Evolutionary conservation across 768 basidiomycete species (phyloP).

Genomic region (Mrakia gelida): DNA sequence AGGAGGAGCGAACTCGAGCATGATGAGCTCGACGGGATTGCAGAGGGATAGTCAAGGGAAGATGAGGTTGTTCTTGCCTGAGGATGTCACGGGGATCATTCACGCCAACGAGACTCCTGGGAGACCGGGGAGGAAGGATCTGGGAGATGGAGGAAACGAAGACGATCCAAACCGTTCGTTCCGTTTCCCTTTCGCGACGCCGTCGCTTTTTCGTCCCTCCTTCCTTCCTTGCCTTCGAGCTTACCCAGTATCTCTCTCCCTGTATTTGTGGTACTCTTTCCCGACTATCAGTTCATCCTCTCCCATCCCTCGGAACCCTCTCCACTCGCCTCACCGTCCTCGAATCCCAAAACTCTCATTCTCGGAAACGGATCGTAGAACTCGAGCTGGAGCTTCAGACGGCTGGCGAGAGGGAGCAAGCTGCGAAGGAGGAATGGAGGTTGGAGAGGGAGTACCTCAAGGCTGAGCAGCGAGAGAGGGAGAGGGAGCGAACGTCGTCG

Average conservation of each 20-base stretch:
- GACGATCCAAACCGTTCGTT: constrained; percentile 22
- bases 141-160: constrained; percentile 3
- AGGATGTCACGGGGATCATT: constrained; percentile 76
- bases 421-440: constrained; percentile 56
- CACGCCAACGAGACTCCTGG: constrained; percentile 72
- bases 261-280: neutral
- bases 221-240: neutral
- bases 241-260: constrained; percentile 14
- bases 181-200: too few species aligned
- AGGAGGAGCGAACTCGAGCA: constrained; percentile 4
- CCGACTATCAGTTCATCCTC: constrained; percentile 4
- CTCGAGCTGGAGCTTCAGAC: constrained; percentile 67
- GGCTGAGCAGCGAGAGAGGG: constrained; percentile 51
- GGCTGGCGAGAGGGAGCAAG: constrained; percentile 67
- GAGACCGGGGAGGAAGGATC: constrained; percentile 28
- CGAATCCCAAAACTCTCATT: constrained; percentile 76
- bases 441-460: constrained; percentile 47
- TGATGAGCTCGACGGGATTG: neutral
- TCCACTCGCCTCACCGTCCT: constrained; percentile 60
- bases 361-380: constrained; percentile 75
- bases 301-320: constrained; percentile 39
- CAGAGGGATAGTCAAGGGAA: constrained; percentile 11
- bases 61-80: constrained; percentile 21
- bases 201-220: neutral
- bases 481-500: constrained; percentile 45